Conservation (phyloP, 257 asterid species). For the Lithospermum erythrorhizon region DNA sequence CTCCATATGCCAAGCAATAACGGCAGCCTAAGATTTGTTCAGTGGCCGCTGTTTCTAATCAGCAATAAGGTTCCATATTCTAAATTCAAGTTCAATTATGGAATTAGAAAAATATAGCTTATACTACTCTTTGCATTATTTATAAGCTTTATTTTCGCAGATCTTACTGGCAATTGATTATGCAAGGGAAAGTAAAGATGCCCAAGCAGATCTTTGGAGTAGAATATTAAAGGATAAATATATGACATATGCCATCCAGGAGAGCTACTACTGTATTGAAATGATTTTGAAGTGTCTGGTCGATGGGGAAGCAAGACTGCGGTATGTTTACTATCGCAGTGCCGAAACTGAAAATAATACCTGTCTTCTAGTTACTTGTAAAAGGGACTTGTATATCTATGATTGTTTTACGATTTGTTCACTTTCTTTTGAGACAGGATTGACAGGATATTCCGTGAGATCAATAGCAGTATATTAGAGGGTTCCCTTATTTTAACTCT, state of each 20-base stretch:
- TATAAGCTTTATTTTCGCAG: conserved; percentile 27
- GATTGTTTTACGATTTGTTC: conserved; percentile 2
- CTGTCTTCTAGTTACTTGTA: not conserved
- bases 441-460: conserved; percentile 86
- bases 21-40: conserved; percentile 80
- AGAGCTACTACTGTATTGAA: conserved; percentile 82
- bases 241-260: conserved; percentile 96
- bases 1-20: conserved; percentile 94
- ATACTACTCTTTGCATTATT: not conserved
- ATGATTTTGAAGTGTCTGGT: conserved; percentile 73
- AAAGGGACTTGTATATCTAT: not conserved
- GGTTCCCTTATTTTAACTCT: conserved; percentile 78
- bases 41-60: conserved; percentile 97
- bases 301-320: conserved; percentile 89
- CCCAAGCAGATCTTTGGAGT: conserved; percentile 81
- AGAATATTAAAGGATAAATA: conserved; percentile 85
- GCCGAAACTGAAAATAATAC: not conserved
- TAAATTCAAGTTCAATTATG: not conserved
- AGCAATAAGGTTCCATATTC: conserved; percentile 70
- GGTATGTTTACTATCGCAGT: conserved; percentile 31
- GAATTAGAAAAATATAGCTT: not conserved
- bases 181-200: conserved; percentile 91
- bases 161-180: conserved; percentile 86
- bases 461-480: conserved; percentile 68
- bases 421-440: conserved; percentile 41